Conservation (phyloP, 1,284 basidiomycete species). For the Retiboletus flavoniger region DNA sequence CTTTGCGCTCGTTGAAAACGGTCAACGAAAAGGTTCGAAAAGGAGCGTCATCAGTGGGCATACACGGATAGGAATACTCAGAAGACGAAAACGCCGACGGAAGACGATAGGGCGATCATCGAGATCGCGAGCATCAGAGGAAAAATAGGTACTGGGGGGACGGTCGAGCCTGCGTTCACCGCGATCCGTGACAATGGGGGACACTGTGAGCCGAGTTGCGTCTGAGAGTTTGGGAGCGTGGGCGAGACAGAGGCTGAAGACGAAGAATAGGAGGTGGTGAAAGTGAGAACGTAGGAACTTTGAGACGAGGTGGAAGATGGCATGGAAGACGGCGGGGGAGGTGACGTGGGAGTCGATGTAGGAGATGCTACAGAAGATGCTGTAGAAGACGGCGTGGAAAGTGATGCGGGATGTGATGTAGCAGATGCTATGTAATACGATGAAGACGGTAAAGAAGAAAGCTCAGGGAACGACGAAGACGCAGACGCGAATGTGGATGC, state of each 20-base stretch:
- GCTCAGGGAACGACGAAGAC: neutral
- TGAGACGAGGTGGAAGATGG: neutral
- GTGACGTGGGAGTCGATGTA: neutral
- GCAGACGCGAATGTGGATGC: neutral
- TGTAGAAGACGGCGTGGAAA: neutral
- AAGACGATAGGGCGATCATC: constrained; percentile 22
- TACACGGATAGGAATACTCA: constrained; percentile 11
- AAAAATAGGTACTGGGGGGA: neutral
- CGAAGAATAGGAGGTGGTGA: neutral
- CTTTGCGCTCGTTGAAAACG: neutral
- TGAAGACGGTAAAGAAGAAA: neutral
- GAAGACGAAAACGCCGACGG: constrained; percentile 20
- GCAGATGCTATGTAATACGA: neutral
- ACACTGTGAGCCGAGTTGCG: constrained; percentile 29
- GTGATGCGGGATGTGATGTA: neutral
- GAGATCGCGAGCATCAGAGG: constrained; percentile 20
- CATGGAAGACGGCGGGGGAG: neutral
- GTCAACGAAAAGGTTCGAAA: neutral
- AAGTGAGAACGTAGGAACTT: constrained; percentile 4
- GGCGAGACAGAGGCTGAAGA: constrained; percentile 5
- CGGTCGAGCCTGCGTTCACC: constrained; percentile 3
- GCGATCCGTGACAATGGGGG: constrained; percentile 7
- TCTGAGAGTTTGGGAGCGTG: constrained; percentile 12
- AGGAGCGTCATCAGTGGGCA: neutral
- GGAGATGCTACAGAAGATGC: neutral